Evolutionary conservation across 108 stramenopile genomes (phyloP), one percentile per base, ranked within the genome.

Genomic region (Nitzschia inconspicua): DNA sequence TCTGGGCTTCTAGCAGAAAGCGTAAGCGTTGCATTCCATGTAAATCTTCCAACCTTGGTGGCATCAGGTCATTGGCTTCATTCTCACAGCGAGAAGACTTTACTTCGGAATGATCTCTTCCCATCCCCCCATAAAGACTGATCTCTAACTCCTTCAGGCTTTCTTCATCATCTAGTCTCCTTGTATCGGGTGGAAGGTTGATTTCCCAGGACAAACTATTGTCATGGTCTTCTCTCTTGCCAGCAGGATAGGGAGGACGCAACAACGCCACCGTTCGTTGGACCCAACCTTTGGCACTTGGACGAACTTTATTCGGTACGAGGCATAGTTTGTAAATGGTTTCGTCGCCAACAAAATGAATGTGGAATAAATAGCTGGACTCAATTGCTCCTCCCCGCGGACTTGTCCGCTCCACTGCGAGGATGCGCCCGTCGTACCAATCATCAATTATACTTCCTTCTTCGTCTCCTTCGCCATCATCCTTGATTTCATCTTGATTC

Each of bases 341-440:
- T 23, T 77, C 82, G 9, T 78, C 79, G 6, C 83, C 85, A 7
- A 80, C 81, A 35, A 87, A 87, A 18, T 58, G 48, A 42, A 88
- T 76, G n/a, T 72, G 35, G 26, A 92, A 81, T 0, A 53, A 49
- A 32, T 71, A 52, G 1, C 36, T 36, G 29, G 43, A 41, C 3
- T 60, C 48, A 36, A 51, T 64, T 20, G 35, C 30, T 47, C 27
- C 44, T n/a, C n/a, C n/a, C n/a, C n/a, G n/a, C n/a, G n/a, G n/a
- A n/a, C n/a, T n/a, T n/a, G n/a, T n/a, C n/a, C n/a, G n/a, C 57
- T 23, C 44, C 40, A 36, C 39, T 18, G 53, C 57, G 10, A 79
- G 18, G 27, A 91, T 63, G 41, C 63, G 64, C 3, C 72, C 90
- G 61, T 81, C 90, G 60, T 92, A 92, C 90, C 90, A 92, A 78